Evolutionary conservation across 345 rosid genomes (phyloP), one percentile per base, ranked within the genome.

Genomic region (Psidium friedrichsthalianum): DNA sequence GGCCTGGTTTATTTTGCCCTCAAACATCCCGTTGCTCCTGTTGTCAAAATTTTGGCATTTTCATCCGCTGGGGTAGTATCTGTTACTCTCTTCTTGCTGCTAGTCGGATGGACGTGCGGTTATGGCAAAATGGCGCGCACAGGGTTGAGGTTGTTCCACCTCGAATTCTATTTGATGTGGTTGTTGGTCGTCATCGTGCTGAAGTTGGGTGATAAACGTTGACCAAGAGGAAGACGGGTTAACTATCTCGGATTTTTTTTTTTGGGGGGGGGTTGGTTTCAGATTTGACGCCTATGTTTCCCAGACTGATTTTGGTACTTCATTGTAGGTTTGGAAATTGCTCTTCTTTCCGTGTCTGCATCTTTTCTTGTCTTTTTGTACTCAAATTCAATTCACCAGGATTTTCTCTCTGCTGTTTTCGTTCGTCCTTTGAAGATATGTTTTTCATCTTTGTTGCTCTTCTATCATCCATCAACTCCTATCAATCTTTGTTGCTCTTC

Each of bases 111-210:
- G 24, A 69, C 1, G 47, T 21, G 24, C 47, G 3, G 78, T 24
- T 8, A 69, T 32, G 6, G 1, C 78, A 4, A 69, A 10, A 4
- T 69, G 44, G 6, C 6, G 11, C 11, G 24, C 78, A 2, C 5
- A 7, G 78, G 78, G 42, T 1, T 8, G 8, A 1, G 29, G 36
- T 32, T 61, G 74, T 20, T 20, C 40, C 1, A 0, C 40, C 0
- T 61, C 10, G 5, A 6, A 29, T 6, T 14, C 18, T 13, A 0
- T 61, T 3, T 61, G 74, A 1, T 3, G 74, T 16, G 15, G 74
- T 2, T 29, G 42, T 61, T 0, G 74, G 6, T 0, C 42, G 2
- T 15, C 3, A 4, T 29, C 29, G 11, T 11, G 42, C 15, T 14
- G 74, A 61, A 0, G 10, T 32, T 9, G 16, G 14, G 1, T 27